Percentiles rank a stretch among this genome's conserved stretches.
phyloP scores from a whole-genome alignment of 2,329 filamentous ascomycete genomes.

The Hypomyces perniciosus region DNA sequence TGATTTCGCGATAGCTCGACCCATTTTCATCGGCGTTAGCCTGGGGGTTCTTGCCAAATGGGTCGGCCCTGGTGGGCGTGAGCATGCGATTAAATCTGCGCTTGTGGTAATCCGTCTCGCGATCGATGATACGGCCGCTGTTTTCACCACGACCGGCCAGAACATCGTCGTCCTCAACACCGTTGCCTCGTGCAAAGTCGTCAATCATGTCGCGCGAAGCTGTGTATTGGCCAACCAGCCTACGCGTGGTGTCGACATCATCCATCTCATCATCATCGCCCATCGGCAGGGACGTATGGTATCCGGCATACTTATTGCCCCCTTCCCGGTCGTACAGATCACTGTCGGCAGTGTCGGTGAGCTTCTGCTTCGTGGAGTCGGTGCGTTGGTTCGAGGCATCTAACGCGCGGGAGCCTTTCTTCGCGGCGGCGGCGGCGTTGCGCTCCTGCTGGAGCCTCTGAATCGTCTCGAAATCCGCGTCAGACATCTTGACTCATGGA shows the following conservation, averaged over 20 bases:
- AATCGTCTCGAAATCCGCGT: conserved; percentile 82
- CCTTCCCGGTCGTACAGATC: conserved; percentile 77
- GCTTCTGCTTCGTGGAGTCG: conserved; percentile 85
- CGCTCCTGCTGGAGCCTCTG: conserved; percentile 88
- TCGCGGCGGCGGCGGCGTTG: conserved; percentile 70
- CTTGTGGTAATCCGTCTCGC: conserved; percentile 97
- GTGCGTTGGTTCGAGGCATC: conserved; percentile 74
- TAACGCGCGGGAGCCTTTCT: conserved; percentile 76
- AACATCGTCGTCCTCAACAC: conserved; percentile 88
- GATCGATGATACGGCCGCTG: conserved; percentile 82
- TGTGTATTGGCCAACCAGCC: conserved; percentile 91
- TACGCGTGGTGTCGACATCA: conserved; percentile 65
- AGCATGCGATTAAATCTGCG: conserved; percentile 83
- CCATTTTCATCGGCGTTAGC: conserved; percentile 63
- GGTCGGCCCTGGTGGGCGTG: conserved; percentile 79
- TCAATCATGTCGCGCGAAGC: conserved; percentile 88
- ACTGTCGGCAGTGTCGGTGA: conserved; percentile 84
- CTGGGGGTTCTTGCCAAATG: conserved; percentile 71
- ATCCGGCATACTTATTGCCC: conserved; percentile 78
- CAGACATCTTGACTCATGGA: conserved; percentile 51
- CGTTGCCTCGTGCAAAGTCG: conserved; percentile 80
- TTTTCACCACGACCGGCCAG: conserved; percentile 77
- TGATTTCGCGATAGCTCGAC: conserved; percentile 80
- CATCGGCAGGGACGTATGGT: conserved; percentile 81
- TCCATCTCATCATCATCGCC: conserved; percentile 72